These are phyloP conservation scores for Cylindricascospora bacillispora DNA, from an alignment of 1,139 yeast genomes.

Conservation along the genomic window DNA sequence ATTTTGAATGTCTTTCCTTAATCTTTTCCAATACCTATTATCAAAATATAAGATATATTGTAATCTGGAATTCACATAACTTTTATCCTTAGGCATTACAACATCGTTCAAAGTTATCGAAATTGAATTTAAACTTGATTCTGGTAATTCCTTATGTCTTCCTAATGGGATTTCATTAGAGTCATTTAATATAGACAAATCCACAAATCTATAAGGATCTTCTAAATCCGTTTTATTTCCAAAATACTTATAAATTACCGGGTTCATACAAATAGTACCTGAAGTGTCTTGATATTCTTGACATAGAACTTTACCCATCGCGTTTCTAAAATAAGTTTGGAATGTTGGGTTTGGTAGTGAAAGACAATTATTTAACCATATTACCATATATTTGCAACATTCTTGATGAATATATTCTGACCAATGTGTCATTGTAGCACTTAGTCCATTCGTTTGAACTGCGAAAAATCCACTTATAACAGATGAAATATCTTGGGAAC, in stretches of 20 bases:
- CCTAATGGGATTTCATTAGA: conserved; percentile 20
- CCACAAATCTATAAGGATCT: conserved; percentile 19
- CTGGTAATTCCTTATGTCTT: conserved; percentile 27
- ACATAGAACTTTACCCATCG: conserved; percentile 24
- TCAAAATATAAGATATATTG: conserved; percentile 46
- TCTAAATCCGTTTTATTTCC: conserved; percentile 8
- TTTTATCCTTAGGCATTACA: conserved; percentile 23
- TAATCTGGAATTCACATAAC: conserved; percentile 31
- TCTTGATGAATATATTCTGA: conserved; percentile 39
- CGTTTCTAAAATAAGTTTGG: conserved; percentile 26
- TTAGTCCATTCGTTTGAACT: conserved; percentile 39
- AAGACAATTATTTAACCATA: conserved; percentile 39
- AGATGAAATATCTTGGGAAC: conserved; percentile 16
- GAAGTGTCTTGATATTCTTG: conserved; percentile 9
- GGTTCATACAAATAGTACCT: conserved; percentile 11
- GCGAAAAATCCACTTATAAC: conserved; percentile 25
- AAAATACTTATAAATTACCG: conserved; percentile 15
- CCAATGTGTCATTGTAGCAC: conserved; percentile 41
- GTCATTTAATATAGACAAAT: conserved; percentile 14
- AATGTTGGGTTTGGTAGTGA: conserved; percentile 26
- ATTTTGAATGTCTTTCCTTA: conserved; percentile 36
- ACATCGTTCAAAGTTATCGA: conserved; percentile 23
- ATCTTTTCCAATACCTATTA: conserved; percentile 38
- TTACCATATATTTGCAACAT: conserved; percentile 31
- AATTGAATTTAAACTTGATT: conserved; percentile 31